Percentiles rank a stretch among this genome's conserved stretches.
Conservation (phyloP, 257 asterid genomes). For the Misopates orontium region DNA sequence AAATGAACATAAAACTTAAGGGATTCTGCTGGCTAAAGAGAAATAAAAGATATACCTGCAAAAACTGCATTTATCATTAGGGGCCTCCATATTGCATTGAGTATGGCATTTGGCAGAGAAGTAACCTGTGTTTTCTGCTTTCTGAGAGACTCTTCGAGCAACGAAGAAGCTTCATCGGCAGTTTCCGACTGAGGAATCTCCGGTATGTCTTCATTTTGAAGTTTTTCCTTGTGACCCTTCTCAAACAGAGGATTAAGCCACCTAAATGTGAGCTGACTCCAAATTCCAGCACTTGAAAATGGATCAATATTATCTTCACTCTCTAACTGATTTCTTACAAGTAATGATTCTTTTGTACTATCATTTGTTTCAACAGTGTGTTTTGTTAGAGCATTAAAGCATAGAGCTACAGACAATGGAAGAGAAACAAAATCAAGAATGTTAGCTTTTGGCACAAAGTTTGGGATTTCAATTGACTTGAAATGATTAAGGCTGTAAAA, state of each 20-base stretch:
- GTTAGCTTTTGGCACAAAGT: constrained; percentile 38
- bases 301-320: constrained; percentile 28
- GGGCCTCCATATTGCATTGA: constrained; percentile 45
- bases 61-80: constrained; percentile 63
- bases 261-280: constrained; percentile 65
- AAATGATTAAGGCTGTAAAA: constrained; percentile 34
- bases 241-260: constrained; percentile 84
- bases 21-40: not conserved
- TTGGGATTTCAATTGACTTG: constrained; percentile 29
- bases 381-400: constrained; percentile 36
- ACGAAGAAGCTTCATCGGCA: constrained; percentile 65
- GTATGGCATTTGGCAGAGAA: constrained; percentile 57
- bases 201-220: constrained; percentile 54
- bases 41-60: constrained; percentile 56
- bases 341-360: constrained; percentile 43
- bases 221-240: constrained; percentile 51
- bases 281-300: constrained; percentile 62
- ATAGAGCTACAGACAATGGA: constrained; percentile 50
- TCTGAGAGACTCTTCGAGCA: constrained; percentile 59
- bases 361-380: constrained; percentile 29
- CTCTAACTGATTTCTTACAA: constrained; percentile 27
- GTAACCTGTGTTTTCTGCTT: constrained; percentile 41
- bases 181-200: constrained; percentile 56
- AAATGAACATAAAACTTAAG: no score
- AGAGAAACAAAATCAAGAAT: constrained; percentile 49